Percentiles rank a stretch among this genome's conserved stretches.
Evolutionary conservation across 768 basidiomycete species (phyloP).

Genomic region (Arthromyces matolae): DNA sequence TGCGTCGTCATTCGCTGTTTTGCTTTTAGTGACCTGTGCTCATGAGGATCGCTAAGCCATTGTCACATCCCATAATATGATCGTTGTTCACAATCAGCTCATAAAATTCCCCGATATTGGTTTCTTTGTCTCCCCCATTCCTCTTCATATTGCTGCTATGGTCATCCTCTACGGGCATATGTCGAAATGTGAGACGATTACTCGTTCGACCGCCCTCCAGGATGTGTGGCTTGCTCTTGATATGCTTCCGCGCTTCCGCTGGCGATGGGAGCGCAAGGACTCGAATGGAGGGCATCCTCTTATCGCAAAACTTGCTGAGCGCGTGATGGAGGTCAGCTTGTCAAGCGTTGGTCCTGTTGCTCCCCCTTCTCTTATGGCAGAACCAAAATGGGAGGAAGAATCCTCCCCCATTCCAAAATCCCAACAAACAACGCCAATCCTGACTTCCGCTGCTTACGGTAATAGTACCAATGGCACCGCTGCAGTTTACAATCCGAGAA

Average conservation of each 20-base stretch:
- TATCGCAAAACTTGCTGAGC: slow-evolving; percentile 77
- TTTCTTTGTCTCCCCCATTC: slow-evolving; percentile 87
- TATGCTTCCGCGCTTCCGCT: slow-evolving; percentile 85
- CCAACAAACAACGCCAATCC: slow-evolving; percentile 41
- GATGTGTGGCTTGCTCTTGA: slow-evolving; percentile 86
- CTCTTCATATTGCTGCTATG: slow-evolving; percentile 88
- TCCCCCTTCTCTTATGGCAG: slow-evolving; percentile 44
- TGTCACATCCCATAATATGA: slow-evolving; percentile 83
- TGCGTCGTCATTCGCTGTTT: slow-evolving; percentile 29
- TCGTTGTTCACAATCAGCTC: slow-evolving; percentile 79
- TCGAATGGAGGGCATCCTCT: slow-evolving; percentile 78
- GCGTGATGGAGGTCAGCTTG: slow-evolving; percentile 73
- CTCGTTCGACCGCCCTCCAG: slow-evolving; percentile 64
- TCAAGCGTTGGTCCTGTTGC: slow-evolving; percentile 48
- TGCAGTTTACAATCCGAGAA: slow-evolving; percentile 31
- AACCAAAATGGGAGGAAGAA: slow-evolving; percentile 55
- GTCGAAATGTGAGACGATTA: slow-evolving; percentile 67
- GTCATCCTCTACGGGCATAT: slow-evolving; percentile 86
- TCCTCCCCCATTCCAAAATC: slow-evolving; percentile 34
- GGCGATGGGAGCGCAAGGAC: slow-evolving; percentile 90
- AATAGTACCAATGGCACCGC: slow-evolving; percentile 7
- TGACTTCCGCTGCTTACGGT: slow-evolving; percentile 31
- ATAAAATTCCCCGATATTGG: slow-evolving; percentile 83
- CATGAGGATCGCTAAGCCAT: slow-evolving; percentile 50
- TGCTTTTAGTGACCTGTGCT: neutral